Percentiles rank a stretch among this genome's conserved stretches.
Evolutionary conservation across 805 yeast genomes (phyloP).

Genomic region (Saccharomycopsis amapae): DNA sequence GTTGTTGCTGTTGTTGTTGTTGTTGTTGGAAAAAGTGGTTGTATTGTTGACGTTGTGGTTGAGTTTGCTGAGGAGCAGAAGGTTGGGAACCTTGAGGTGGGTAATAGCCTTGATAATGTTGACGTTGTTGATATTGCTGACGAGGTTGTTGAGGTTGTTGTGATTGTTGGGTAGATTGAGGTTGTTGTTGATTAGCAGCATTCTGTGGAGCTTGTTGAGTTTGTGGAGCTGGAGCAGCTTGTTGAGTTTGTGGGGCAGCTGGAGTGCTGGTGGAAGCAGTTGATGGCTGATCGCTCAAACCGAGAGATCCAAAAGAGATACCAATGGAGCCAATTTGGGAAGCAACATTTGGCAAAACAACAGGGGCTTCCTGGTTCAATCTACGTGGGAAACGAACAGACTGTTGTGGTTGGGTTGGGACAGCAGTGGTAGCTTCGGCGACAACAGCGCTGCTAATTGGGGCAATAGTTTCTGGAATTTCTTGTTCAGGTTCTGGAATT

Average conservation of each 20-base stretch:
- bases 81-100: slow-evolving; percentile 12
- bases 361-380: slow-evolving; percentile 38
- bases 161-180: slow-evolving; percentile 16
- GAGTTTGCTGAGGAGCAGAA: slow-evolving; percentile 8
- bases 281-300: slow-evolving; percentile 39
- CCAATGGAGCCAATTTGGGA: slow-evolving; percentile 36
- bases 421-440: slow-evolving; percentile 1
- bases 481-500: background rate
- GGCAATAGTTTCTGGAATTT: background rate
- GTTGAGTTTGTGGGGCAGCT: slow-evolving; percentile 22
- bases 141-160: slow-evolving; percentile 20
- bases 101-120: slow-evolving; percentile 20
- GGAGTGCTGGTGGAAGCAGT: too few species aligned
- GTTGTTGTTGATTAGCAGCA: slow-evolving; percentile 16
- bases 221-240: slow-evolving; percentile 18
- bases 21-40: slow-evolving; percentile 17
- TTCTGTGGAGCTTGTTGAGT: slow-evolving; percentile 15
- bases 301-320: slow-evolving; percentile 57
- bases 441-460: background rate
- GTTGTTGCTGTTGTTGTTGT: slow-evolving; percentile 20
- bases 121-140: slow-evolving; percentile 19
- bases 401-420: background rate
- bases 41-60: slow-evolving; percentile 20
- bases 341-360: slow-evolving; percentile 47
- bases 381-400: slow-evolving; percentile 28